Evolutionary conservation across 2,329 filamentous ascomycete species (phyloP).

Genomic region (Pyrenochaeta sp.): DNA sequence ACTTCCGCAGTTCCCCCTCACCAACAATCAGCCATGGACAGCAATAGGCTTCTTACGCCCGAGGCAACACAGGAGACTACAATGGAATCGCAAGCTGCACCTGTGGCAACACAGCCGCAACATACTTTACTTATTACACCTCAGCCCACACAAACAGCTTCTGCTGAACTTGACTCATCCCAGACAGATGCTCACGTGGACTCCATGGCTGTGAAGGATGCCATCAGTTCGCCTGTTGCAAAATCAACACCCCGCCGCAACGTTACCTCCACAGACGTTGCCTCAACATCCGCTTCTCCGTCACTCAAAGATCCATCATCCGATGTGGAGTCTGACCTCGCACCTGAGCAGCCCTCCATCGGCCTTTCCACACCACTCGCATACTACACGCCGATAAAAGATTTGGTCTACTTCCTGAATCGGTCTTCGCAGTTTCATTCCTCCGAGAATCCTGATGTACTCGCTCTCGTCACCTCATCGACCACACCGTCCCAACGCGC

Average conservation of each 20-base stretch:
- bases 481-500: conserved; percentile 48
- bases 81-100: conserved; percentile 30
- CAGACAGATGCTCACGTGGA: conserved; percentile 29
- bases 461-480: conserved; percentile 53
- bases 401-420: conserved; percentile 53
- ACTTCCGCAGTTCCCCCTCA: background rate
- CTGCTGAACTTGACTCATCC: conserved; percentile 22
- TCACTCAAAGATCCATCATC: conserved; percentile 22
- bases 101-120: conserved; percentile 14
- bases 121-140: conserved; percentile 47
- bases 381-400: conserved; percentile 57
- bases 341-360: conserved; percentile 31
- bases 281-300: conserved; percentile 14
- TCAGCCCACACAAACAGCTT: conserved; percentile 47
- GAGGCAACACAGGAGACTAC: conserved; percentile 37
- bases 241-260: conserved; percentile 21
- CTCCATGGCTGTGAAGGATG: background rate
- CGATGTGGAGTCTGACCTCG: conserved; percentile 17
- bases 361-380: conserved; percentile 52
- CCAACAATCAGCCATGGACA: conserved; percentile 20
- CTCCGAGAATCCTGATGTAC: conserved; percentile 50
- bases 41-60: conserved; percentile 35
- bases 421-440: conserved; percentile 46
- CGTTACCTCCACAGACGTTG: conserved; percentile 8
- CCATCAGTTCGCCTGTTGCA: conserved; percentile 3